Conservation (phyloP, 495 filamentous ascomycete genomes). For the Penicillium dipodomyicola region DNA sequence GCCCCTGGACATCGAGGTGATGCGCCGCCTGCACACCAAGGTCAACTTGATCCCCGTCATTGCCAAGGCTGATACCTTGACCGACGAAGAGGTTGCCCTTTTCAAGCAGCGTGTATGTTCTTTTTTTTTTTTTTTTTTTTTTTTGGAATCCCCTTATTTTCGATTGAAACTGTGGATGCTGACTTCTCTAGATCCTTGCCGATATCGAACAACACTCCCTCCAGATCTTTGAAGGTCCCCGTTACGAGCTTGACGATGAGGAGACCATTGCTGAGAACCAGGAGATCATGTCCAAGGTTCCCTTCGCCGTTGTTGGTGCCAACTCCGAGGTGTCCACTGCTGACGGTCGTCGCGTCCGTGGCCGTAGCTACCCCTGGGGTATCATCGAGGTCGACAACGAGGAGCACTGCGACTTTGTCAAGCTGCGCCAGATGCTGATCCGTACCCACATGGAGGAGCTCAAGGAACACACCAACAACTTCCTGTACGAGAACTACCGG, state of each 20-base stretch:
- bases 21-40: constrained; percentile 98
- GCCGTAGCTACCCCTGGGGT: constrained; percentile 97
- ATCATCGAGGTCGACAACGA: constrained; percentile 99
- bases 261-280: constrained; percentile 99
- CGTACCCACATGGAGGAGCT: constrained; percentile 99
- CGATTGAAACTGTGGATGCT: constrained; percentile 8
- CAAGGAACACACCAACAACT: constrained; percentile 99
- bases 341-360: constrained; percentile 93
- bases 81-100: constrained; percentile 86
- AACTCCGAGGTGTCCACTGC: constrained; percentile 86
- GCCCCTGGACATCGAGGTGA: constrained; percentile 98
- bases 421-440: constrained; percentile 99
- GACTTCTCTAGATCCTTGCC: constrained; percentile 74
- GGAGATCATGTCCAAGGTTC: constrained; percentile 99
- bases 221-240: constrained; percentile 97
- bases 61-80: constrained; percentile 96
- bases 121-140: not conserved
- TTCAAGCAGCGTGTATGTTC: constrained; percentile 91
- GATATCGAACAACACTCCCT: constrained; percentile 96
- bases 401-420: constrained; percentile 99
- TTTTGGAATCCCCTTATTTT: not conserved
- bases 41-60: constrained; percentile 99
- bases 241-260: constrained; percentile 97
- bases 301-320: constrained; percentile 95
- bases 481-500: constrained; percentile 97